phyloP scores from a whole-genome alignment of 306 rosid genomes.

The Cucumis hystrix region DNA sequence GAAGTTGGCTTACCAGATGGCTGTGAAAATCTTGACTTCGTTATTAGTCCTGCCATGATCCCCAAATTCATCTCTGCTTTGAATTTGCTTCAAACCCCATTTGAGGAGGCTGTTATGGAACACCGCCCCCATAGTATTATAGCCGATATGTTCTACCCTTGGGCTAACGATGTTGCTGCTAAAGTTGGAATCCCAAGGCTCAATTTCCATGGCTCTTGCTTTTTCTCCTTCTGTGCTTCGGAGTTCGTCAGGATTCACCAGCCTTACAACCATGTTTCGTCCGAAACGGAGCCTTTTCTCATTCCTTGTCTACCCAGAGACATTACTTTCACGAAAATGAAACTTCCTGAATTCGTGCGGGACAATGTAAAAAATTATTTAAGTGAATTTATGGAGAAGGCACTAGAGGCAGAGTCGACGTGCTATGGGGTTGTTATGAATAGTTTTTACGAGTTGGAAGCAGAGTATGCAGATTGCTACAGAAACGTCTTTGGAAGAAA shows the following conservation, averaged over 20 bases:
- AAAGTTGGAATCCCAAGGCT: constrained; percentile 41
- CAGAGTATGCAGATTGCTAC: constrained; percentile 5
- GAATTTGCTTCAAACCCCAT: background rate
- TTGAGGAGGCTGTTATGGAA: constrained; percentile 23
- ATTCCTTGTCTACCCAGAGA: constrained; percentile 35
- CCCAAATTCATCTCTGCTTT: background rate
- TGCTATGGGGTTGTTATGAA: constrained; percentile 14
- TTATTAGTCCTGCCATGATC: background rate
- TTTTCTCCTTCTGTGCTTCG: constrained; percentile 19
- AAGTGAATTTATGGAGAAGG: background rate
- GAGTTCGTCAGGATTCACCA: constrained; percentile 12
- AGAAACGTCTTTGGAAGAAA: constrained; percentile 4
- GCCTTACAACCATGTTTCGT: constrained; percentile 28
- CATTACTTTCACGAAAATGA: constrained; percentile 24
- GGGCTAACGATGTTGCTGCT: constrained; percentile 28
- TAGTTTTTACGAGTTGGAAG: constrained; percentile 17
- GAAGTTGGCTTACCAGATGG: background rate
- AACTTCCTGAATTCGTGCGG: background rate
- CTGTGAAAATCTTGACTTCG: background rate
- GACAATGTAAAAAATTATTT: background rate
- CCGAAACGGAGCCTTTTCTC: constrained; percentile 24
- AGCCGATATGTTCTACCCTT: constrained; percentile 35
- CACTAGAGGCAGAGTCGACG: background rate
- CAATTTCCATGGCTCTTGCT: constrained; percentile 36
- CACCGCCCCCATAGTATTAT: constrained; percentile 25